phyloP scores from a whole-genome alignment of 164 flowering plant genomes.

The Chloranthus sessilifolius region DNA sequence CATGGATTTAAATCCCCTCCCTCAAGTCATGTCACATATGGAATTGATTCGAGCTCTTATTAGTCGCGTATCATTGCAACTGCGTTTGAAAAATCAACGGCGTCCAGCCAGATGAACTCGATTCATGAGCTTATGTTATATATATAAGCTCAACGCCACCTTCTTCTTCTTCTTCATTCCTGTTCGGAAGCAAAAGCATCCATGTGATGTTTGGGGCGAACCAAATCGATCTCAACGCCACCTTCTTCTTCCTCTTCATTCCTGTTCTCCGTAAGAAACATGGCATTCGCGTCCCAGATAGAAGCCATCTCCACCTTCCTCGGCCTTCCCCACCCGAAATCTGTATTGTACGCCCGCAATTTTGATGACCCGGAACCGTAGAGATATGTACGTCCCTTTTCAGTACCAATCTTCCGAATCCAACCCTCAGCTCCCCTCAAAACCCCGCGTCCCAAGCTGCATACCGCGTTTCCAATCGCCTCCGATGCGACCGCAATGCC shows the following conservation, averaged over 20 bases:
- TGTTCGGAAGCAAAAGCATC: conserved; percentile 22
- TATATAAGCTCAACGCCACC: no score
- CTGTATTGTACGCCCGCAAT: conserved; percentile 33
- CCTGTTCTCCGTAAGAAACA: conserved; percentile 33
- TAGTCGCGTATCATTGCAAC: no score
- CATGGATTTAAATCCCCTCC: no score
- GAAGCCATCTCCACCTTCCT: conserved; percentile 36
- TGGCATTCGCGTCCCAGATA: conserved; percentile 24
- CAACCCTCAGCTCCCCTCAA: conserved; percentile 19
- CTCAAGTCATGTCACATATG: no score
- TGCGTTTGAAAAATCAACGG: no score
- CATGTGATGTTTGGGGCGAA: conserved; percentile 19
- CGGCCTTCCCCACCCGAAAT: conserved; percentile 67
- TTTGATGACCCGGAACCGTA: conserved; percentile 41
- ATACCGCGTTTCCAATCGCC: conserved; percentile 18
- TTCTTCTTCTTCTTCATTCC: no score
- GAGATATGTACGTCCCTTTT: not conserved
- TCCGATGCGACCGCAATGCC: conserved; percentile 27
- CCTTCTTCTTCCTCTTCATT: conserved; percentile 30
- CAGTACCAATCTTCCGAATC: not conserved
- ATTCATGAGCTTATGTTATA: no score
- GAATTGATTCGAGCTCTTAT: no score
- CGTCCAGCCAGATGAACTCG: no score
- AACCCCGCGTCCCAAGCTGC: conserved; percentile 7
- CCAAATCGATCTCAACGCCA: conserved; percentile 45